Evolutionary conservation across 805 yeast genomes (phyloP), one percentile per base, ranked within the genome.

Genomic region (Hanseniaspora valbyensis): DNA sequence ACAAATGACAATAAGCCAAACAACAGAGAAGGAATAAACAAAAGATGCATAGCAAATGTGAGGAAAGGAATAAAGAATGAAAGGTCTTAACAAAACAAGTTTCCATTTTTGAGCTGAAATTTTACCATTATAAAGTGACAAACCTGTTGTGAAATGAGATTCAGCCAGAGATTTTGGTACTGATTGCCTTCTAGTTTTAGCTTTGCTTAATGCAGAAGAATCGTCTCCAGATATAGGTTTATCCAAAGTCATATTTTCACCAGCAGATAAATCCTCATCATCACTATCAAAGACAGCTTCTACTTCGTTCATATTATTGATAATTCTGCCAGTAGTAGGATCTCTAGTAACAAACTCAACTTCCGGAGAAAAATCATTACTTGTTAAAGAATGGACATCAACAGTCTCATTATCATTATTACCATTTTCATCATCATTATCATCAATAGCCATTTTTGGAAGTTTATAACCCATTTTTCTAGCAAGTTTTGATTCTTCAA

Each of bases 1-100:
- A 1, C 81, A 75, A 42, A 78, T 72, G 28, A 77, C 74, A 58
- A 78, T 77, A 42, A 78, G 70, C 82, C 82, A 78, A 18, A 78
- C 80, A 19, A 78, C 80, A 14, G 81, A 76, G 48, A 78, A 65
- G 0, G 78, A 66, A 58, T 78, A 78, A 2, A 75, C 59, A 8
- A 78, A 57, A 1, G 81, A 65, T 0, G 79, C 73, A 57, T 69
- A 78, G 4, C 75, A 57, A 16, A 78, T 65, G 1, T 75, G 64
- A 0, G 82, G 81, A 59, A 77, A 78, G 25, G 65, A 57, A 51
- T 63, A 67, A 4, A 78, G 66, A 24, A 71, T 68, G 53, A 78
- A 69, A 2, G 83, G 83, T 39, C 83, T 65, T 18, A 75, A 54
- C 12, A 75, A 72, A 6, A 77, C 73, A 73, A 69, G 71, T 74